phyloP scores from a whole-genome alignment of 768 basidiomycete species.

The Pleurotus salmoneostramineus region DNA sequence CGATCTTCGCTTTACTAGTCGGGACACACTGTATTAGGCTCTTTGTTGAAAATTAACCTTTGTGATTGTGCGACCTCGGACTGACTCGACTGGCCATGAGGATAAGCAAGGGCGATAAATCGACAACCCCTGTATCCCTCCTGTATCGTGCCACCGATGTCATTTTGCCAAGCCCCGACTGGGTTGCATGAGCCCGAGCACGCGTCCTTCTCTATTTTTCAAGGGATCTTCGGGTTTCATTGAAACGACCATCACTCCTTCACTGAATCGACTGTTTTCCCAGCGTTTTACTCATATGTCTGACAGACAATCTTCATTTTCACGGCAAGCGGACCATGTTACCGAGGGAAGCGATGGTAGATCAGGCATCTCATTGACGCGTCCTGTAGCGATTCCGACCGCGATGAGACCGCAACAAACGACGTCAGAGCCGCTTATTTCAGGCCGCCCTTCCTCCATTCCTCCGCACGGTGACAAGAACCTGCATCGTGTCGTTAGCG shows the following conservation, averaged over 20 bases:
- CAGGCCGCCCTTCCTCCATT: slow-evolving; percentile 16
- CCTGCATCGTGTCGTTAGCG: not conserved
- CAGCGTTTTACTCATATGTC: not conserved
- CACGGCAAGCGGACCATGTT: not conserved
- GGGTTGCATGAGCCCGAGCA: too few relatives aligned
- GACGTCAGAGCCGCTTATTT: not conserved
- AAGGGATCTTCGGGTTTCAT: too few relatives aligned
- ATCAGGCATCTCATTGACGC: not conserved
- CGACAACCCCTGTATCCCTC: too few relatives aligned
- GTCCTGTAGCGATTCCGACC: not conserved
- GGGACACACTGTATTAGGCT: too few relatives aligned
- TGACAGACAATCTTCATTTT: not conserved
- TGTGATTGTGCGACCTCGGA: too few relatives aligned
- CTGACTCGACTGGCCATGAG: too few relatives aligned
- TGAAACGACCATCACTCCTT: not conserved
- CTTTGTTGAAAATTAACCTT: too few relatives aligned
- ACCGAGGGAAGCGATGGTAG: not conserved
- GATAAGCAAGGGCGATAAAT: too few relatives aligned
- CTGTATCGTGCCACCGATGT: too few relatives aligned
- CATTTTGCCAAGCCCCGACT: too few relatives aligned
- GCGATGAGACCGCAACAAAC: not conserved
- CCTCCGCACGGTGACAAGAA: slow-evolving; percentile 12
- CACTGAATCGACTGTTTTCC: not conserved
- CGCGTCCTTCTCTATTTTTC: too few relatives aligned
- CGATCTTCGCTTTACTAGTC: too few relatives aligned